Evolutionary conservation across 2,329 filamentous ascomycete genomes (phyloP).

Genomic region (Furcasterigmium sp.): DNA sequence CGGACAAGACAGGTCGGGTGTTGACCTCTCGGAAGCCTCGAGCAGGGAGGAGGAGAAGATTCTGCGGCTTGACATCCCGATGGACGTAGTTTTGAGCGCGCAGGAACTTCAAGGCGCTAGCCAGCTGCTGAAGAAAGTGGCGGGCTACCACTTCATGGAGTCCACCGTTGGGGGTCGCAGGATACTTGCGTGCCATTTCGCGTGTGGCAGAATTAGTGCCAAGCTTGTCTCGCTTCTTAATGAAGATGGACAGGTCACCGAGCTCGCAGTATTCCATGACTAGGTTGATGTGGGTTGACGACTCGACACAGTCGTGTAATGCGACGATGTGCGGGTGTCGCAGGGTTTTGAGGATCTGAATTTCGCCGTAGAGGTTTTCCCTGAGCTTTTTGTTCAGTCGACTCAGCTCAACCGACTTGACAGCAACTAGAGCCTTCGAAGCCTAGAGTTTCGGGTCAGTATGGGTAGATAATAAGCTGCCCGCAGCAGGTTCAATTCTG

Average conservation of each 20-base stretch:
- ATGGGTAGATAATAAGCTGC: too few species aligned
- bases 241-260: conserved; percentile 90
- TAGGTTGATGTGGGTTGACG: conserved; percentile 82
- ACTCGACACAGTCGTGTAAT: conserved; percentile 90
- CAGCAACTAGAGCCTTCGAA: conserved; percentile 77
- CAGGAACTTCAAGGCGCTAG: conserved; percentile 86
- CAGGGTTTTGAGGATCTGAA: conserved; percentile 87
- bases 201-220: conserved; percentile 73
- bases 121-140: conserved; percentile 92
- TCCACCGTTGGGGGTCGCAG: conserved; percentile 75
- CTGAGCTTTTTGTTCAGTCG: conserved; percentile 95
- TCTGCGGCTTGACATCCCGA: conserved; percentile 96
- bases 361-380: conserved; percentile 92
- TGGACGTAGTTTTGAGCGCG: conserved; percentile 84
- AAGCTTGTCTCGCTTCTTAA: conserved; percentile 85
- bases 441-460: conserved; percentile 43
- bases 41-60: conserved; percentile 83
- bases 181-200: conserved; percentile 92
- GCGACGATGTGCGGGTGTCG: conserved; percentile 96
- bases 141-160: conserved; percentile 94
- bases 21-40: conserved; percentile 60
- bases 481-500: conserved; percentile 23
- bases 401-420: conserved; percentile 90
- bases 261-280: conserved; percentile 99
- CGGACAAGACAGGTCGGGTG: conserved; percentile 65